Percentiles rank a stretch among this genome's conserved stretches.
Evolutionary conservation across 2,329 filamentous ascomycete genomes (phyloP).

Genomic region (Apiospora malaysiana): DNA sequence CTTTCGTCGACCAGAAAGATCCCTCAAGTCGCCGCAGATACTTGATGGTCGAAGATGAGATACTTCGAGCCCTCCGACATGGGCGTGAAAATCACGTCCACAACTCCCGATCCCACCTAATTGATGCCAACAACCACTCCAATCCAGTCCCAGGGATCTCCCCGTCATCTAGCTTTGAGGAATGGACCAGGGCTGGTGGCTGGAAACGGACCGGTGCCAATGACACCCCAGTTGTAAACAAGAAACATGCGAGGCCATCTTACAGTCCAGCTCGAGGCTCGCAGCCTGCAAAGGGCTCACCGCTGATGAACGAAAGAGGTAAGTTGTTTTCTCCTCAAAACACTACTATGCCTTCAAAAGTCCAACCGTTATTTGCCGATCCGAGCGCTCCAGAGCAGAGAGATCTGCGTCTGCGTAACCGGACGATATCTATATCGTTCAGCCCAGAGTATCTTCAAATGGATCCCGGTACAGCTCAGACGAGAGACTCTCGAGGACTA

Average conservation of each 20-base stretch:
- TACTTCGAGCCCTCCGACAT: slow-evolving; percentile 29
- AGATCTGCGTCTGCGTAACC: neutral
- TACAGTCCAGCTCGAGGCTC: neutral
- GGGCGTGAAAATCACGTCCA: neutral
- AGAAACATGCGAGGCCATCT: neutral
- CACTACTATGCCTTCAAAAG: neutral
- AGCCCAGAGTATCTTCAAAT: neutral
- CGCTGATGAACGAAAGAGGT: neutral
- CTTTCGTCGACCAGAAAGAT: slow-evolving; percentile 28
- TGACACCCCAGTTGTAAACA: slow-evolving; percentile 19
- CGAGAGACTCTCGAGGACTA: neutral
- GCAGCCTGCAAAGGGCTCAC: neutral
- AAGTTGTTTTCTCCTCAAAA: neutral
- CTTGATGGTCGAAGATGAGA: slow-evolving; percentile 33
- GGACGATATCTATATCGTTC: neutral
- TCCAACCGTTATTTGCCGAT: neutral
- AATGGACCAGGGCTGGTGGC: neutral
- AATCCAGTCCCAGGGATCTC: no score
- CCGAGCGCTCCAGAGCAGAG: neutral
- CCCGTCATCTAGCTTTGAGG: neutral
- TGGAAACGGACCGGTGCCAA: slow-evolving; percentile 22
- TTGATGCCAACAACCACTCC: slow-evolving; percentile 4
- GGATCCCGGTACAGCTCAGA: neutral
- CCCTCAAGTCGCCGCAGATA: slow-evolving; percentile 35
- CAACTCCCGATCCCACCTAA: neutral